These are phyloP conservation scores for Cryptococcus jaspeensis DNA, from an alignment of 1,284 basidiomycete genomes.

Conservation along the genomic window DNA sequence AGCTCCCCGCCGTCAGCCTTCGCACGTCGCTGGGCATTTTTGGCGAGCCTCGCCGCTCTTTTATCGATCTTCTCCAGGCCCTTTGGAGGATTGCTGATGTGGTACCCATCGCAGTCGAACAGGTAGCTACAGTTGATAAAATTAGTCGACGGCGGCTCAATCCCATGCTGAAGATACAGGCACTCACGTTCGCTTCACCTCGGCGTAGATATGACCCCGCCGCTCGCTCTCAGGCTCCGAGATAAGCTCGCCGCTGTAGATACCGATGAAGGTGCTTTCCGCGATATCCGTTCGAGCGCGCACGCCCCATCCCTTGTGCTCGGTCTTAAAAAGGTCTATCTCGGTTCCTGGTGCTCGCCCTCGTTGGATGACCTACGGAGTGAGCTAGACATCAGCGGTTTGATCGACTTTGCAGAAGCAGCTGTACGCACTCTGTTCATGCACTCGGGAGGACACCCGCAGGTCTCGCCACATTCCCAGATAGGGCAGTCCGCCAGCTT, in stretches of 20 bases:
- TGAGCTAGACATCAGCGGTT: neutral
- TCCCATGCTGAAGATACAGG: neutral
- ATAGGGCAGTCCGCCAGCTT: constrained; percentile 63
- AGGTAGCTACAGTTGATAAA: constrained; percentile 58
- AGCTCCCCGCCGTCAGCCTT: constrained; percentile 47
- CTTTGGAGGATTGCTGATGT: constrained; percentile 55
- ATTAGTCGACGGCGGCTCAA: neutral
- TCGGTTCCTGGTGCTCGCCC: constrained; percentile 66
- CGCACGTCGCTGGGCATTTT: constrained; percentile 9
- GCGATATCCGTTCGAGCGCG: constrained; percentile 66
- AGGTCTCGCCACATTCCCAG: constrained; percentile 82
- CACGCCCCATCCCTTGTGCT: constrained; percentile 76
- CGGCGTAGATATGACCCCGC: constrained; percentile 69
- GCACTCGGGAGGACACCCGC: constrained; percentile 76
- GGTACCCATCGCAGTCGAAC: constrained; percentile 75
- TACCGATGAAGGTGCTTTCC: constrained; percentile 70
- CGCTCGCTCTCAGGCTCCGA: constrained; percentile 64
- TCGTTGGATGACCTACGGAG: constrained; percentile 71
- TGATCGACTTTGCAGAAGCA: neutral
- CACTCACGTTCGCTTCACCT: constrained; percentile 64
- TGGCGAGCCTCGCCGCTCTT: constrained; percentile 32
- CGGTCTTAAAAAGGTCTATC: constrained; percentile 63
- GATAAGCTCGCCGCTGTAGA: constrained; percentile 81
- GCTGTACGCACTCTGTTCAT: constrained; percentile 65
- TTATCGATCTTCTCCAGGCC: constrained; percentile 42